Conservation (phyloP, 1,284 basidiomycete species). For the Peniophora sp. region DNA sequence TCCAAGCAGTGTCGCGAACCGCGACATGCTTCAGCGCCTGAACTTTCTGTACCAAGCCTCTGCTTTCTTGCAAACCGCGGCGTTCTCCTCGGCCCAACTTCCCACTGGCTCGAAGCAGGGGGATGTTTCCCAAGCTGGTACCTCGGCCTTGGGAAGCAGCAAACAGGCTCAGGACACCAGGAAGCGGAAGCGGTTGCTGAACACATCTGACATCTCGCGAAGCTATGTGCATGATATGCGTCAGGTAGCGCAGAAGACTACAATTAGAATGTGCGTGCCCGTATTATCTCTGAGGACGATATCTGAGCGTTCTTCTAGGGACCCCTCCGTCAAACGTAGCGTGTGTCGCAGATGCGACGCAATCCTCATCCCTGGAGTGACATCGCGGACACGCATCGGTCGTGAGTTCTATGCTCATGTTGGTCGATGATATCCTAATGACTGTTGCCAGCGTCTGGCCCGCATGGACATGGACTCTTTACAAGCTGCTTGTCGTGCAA, state of each 20-base stretch:
- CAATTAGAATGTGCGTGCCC: conserved; percentile 58
- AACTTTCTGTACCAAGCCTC: conserved; percentile 83
- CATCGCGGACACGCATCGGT: conserved; percentile 55
- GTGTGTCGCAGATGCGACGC: conserved; percentile 62
- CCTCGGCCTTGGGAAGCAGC: neutral
- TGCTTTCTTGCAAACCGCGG: conserved; percentile 46
- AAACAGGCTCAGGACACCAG: conserved; percentile 13
- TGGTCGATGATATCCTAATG: neutral
- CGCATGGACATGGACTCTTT: conserved; percentile 44
- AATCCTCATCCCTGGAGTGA: conserved; percentile 60
- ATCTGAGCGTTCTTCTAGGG: conserved; percentile 34
- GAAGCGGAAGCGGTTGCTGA: conserved; percentile 17
- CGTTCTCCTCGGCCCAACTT: conserved; percentile 5
- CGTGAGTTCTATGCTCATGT: conserved; percentile 14
- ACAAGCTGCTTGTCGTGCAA: conserved; percentile 53
- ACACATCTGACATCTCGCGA: conserved; percentile 47
- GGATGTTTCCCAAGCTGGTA: too few species aligned
- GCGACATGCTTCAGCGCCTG: conserved; percentile 72
- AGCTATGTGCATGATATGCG: conserved; percentile 62
- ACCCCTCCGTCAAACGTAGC: conserved; percentile 71
- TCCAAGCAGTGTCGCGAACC: conserved; percentile 47
- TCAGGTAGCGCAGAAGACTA: conserved; percentile 63
- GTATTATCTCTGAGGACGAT: neutral
- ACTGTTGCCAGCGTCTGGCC: conserved; percentile 32
- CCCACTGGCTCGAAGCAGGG: neutral